phyloP scores from a whole-genome alignment of 2,329 filamentous ascomycete species.

The Chaetomium olivaceum region DNA sequence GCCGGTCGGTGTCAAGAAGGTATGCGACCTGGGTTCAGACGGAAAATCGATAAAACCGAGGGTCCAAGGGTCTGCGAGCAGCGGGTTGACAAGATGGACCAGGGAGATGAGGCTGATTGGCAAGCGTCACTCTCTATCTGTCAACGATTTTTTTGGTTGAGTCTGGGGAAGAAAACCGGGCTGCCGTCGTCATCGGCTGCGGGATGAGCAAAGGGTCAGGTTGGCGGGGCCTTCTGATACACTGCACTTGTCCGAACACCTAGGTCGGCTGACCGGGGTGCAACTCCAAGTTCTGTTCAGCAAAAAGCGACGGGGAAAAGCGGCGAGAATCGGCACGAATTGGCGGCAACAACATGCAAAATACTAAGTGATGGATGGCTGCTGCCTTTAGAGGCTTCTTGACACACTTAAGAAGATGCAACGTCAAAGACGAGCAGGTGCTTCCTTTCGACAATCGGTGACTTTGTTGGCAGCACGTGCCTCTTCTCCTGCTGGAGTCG shows the following conservation, averaged over 20 bases:
- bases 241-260: not conserved
- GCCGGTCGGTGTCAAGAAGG: constrained; percentile 5
- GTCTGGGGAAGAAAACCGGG: constrained; percentile 16
- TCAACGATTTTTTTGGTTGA: not conserved
- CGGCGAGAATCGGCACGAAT: not conserved
- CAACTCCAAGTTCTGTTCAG: not conserved
- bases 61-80: not conserved
- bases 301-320: not conserved
- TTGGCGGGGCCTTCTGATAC: constrained; percentile 11
- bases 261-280: constrained; percentile 2
- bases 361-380: not conserved
- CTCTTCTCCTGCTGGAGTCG: constrained; percentile 16
- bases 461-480: constrained; percentile 24
- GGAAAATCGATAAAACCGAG: not conserved
- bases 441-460: constrained; percentile 1
- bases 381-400: not conserved
- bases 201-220: constrained; percentile 12
- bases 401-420: not conserved
- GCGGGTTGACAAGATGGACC: constrained; percentile 1
- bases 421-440: constrained; percentile 2
- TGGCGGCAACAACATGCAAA: not conserved
- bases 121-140: constrained; percentile 7
- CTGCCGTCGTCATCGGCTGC: constrained; percentile 20
- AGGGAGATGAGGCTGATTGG: constrained; percentile 20
- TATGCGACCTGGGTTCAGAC: not conserved